phyloP scores from a whole-genome alignment of 2,329 filamentous ascomycete species.

The Massarina eburnea region DNA sequence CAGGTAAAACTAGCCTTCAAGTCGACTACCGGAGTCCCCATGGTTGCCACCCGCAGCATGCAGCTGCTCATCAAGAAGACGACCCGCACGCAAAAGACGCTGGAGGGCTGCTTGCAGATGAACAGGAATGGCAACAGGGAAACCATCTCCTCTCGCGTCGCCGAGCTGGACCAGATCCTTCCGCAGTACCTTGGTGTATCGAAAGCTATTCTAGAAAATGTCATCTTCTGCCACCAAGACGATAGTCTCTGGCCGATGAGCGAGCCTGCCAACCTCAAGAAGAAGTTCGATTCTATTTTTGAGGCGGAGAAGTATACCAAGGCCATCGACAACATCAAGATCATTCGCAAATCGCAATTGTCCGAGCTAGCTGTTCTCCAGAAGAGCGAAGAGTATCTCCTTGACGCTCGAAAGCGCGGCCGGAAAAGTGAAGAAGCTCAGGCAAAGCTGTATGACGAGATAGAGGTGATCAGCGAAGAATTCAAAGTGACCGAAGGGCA shows the following conservation, averaged over 20 bases:
- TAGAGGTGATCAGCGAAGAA: constrained; percentile 51
- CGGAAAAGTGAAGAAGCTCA: constrained; percentile 63
- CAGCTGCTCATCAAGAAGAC: constrained; percentile 86
- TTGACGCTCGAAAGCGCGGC: constrained; percentile 81
- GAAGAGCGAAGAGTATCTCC: constrained; percentile 74
- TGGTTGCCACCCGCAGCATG: constrained; percentile 81
- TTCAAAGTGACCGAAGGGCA: constrained; percentile 35
- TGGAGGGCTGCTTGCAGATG: constrained; percentile 78
- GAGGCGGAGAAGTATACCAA: constrained; percentile 97
- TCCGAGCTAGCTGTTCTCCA: constrained; percentile 73
- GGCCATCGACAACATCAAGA: constrained; percentile 92
- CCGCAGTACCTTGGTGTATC: constrained; percentile 87
- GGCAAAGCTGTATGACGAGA: constrained; percentile 65
- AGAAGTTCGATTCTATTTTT: constrained; percentile 96
- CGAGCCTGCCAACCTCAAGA: constrained; percentile 81
- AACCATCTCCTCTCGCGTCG: constrained; percentile 75
- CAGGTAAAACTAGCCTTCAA: constrained; percentile 90
- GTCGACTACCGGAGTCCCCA: constrained; percentile 73
- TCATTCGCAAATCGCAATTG: constrained; percentile 79
- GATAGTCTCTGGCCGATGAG: constrained; percentile 97
- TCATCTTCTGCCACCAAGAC: constrained; percentile 99
- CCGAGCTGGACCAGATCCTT: constrained; percentile 80
- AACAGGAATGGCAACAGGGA: constrained; percentile 77
- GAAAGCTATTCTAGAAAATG: constrained; percentile 83
- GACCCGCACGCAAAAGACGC: constrained; percentile 73